Conservation (phyloP, 306 rosid genomes). For the Sechiopsis laciniata region DNA sequence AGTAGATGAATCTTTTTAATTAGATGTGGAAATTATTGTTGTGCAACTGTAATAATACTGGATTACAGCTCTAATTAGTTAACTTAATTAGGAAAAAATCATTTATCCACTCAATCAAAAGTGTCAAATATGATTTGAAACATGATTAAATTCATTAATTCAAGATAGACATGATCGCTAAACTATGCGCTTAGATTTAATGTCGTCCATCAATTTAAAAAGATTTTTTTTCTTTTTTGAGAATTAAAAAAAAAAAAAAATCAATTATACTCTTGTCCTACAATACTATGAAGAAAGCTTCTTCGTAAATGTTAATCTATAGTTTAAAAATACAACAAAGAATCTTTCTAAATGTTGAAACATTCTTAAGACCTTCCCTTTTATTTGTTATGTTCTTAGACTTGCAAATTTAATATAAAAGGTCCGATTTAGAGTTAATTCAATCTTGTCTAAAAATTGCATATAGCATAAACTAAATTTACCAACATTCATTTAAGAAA, state of each 20-base stretch:
- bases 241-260: too few species aligned
- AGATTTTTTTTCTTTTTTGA: not conserved
- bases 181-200: not conserved
- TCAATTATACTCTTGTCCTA: not conserved
- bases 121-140: not conserved
- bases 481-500: too few species aligned
- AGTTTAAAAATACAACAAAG: not conserved
- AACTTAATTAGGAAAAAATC: not conserved
- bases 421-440: too few species aligned
- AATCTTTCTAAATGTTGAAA: not conserved
- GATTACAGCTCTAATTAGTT: not conserved
- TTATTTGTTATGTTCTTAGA: too few species aligned
- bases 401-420: too few species aligned
- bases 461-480: too few species aligned
- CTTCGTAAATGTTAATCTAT: too few species aligned
- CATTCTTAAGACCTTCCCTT: too few species aligned
- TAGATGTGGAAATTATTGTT: not conserved
- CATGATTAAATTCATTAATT: not conserved
- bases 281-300: too few species aligned
- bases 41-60: not conserved
- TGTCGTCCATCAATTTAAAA: not conserved
- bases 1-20: slow-evolving; percentile 1
- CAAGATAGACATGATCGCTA: too few species aligned
- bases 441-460: too few species aligned
- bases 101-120: not conserved